Percentiles rank a stretch among this genome's conserved stretches.
Evolutionary conservation across 2,329 filamentous ascomycete species (phyloP).

Genomic region (Xylariales sp.): DNA sequence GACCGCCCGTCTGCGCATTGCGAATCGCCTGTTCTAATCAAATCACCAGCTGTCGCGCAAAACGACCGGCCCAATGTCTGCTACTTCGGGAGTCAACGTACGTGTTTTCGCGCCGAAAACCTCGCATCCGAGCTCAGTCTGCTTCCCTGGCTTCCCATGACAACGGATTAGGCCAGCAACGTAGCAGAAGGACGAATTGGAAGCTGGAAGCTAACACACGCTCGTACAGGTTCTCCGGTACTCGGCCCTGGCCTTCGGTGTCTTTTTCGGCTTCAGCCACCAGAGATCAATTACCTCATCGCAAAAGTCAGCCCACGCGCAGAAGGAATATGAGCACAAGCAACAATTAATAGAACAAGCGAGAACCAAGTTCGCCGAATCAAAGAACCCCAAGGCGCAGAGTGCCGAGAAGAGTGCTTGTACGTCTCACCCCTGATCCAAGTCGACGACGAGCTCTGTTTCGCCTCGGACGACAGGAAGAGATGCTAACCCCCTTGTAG

Average conservation of each 20-base stretch:
- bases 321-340: constrained; percentile 88
- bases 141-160: not conserved
- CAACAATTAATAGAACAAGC: constrained; percentile 87
- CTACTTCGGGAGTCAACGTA: constrained; percentile 65
- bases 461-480: not conserved
- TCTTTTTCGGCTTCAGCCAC: constrained; percentile 95
- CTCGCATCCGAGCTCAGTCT: not conserved
- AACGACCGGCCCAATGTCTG: constrained; percentile 50
- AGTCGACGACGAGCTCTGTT: not conserved
- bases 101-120: constrained; percentile 24
- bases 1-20: constrained; percentile 30
- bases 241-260: constrained; percentile 83
- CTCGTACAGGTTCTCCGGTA: constrained; percentile 82
- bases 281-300: constrained; percentile 73
- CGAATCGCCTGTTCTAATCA: constrained; percentile 13
- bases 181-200: not conserved
- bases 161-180: not conserved
- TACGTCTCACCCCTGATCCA: constrained; percentile 25
- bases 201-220: not conserved
- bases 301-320: constrained; percentile 64
- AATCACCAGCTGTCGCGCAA: constrained; percentile 34
- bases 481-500: constrained; percentile 33
- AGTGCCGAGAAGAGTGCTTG: constrained; percentile 27
- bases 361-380: constrained; percentile 82
- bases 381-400: constrained; percentile 51